phyloP scores from a whole-genome alignment of 2,329 filamentous ascomycete genomes.

The Penicillium polonicum region DNA sequence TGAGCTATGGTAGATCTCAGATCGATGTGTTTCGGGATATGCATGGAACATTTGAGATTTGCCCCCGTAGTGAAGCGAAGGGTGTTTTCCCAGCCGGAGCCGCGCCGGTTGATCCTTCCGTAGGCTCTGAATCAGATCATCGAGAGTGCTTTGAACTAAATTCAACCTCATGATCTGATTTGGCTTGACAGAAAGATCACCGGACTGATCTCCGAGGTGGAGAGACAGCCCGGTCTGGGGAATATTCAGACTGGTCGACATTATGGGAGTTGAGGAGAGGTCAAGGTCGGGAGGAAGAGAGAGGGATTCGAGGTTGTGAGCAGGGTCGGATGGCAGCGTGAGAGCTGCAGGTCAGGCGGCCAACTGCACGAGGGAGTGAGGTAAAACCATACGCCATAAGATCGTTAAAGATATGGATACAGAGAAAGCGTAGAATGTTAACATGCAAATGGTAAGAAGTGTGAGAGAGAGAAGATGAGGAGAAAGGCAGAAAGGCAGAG shows the following conservation, averaged over 20 bases:
- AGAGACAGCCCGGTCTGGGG: constrained; percentile 44
- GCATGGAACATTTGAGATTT: constrained; percentile 57
- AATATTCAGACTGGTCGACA: constrained; percentile 36
- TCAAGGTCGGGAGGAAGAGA: constrained; percentile 9
- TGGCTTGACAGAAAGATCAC: constrained; percentile 34
- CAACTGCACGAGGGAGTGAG: constrained; percentile 34
- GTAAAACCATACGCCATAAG: constrained; percentile 35
- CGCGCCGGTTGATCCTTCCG: constrained; percentile 45
- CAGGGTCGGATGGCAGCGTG: constrained; percentile 37
- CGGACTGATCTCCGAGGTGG: constrained; percentile 32
- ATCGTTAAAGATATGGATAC: constrained; percentile 19
- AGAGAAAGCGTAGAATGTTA: constrained; percentile 6
- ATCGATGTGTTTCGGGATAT: constrained; percentile 53
- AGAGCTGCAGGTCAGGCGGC: constrained; percentile 41
- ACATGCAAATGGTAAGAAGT: background rate
- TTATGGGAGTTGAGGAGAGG: constrained; percentile 21
- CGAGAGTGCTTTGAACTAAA: constrained; percentile 44
- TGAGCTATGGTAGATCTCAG: constrained; percentile 56
- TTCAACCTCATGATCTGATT: constrained; percentile 50
- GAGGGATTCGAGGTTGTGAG: constrained; percentile 20
- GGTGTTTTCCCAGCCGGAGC: constrained; percentile 49
- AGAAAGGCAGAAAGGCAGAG: constrained; percentile 12
- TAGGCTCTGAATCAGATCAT: constrained; percentile 47
- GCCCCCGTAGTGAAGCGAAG: constrained; percentile 58
- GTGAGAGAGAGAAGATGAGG: background rate